Conservation (phyloP, 202 grass and related monocot species). For the Hordeum pubiflorum region DNA sequence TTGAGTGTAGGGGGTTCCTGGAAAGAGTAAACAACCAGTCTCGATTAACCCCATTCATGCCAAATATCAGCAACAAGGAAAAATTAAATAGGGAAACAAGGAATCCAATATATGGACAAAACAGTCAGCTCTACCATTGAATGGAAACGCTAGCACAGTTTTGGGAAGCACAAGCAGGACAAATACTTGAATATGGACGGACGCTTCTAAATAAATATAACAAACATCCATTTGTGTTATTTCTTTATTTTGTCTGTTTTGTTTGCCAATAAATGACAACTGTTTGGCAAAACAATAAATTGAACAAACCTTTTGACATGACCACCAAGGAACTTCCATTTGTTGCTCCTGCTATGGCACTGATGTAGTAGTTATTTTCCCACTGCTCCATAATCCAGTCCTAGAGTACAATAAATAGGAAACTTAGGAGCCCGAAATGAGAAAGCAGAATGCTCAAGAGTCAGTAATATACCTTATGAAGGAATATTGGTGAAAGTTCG, state of each 20-base stretch:
- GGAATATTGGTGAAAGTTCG: slow-evolving; percentile 84
- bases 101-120: slow-evolving; percentile 3
- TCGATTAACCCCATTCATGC: background rate
- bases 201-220: background rate
- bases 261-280: background rate
- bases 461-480: slow-evolving; percentile 68
- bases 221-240: background rate
- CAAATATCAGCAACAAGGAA: background rate
- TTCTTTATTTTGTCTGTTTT: background rate
- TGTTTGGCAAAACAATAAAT: background rate
- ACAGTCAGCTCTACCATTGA: background rate
- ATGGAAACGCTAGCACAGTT: background rate
- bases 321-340: slow-evolving; percentile 95
- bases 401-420: slow-evolving; percentile 33
- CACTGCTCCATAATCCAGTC: slow-evolving; percentile 99
- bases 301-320: slow-evolving; percentile 87
- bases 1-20: slow-evolving; percentile 93
- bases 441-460: slow-evolving; percentile 11
- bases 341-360: slow-evolving; percentile 75
- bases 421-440: slow-evolving; percentile 1
- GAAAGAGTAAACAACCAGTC: slow-evolving; percentile 9
- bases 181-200: slow-evolving; percentile 12
- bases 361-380: slow-evolving; percentile 98
- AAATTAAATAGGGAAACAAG: background rate
- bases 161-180: background rate